Evolutionary conservation across 2,329 filamentous ascomycete genomes (phyloP), one percentile per base, ranked within the genome.

Genomic region (Ascochyta rabiei): DNA sequence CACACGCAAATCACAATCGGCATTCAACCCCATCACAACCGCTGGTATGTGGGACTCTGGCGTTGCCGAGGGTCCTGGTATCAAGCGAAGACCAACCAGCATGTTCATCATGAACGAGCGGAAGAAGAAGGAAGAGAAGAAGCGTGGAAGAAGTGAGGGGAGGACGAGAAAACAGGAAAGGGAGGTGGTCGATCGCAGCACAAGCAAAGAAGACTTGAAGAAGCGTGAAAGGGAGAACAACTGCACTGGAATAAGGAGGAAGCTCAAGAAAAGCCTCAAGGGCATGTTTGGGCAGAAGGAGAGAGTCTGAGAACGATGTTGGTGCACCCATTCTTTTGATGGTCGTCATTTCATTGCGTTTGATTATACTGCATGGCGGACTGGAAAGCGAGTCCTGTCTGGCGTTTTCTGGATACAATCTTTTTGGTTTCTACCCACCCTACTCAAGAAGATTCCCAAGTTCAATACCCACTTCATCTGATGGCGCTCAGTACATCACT

Each of bases 21-120:
- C 70, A 0, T 72, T 69, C 57, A 64, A 72, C 28, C 71, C 72
- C 4, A 56, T 73, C 15, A 67, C 64, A 0, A 74, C 72, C n/a
- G 63, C 69, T 6, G 70, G 72, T 5, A 43, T 75, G 38, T 75
- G 72, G 72, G 72, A 74, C 42, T 75, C 70, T 1, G 71, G 70
- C 1, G 66, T 73, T 8, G 55, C 59, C 0, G 69, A 73, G 7
- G 64, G 64, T 9, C 56, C 62, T 2, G 60, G 67, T 1, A 44
- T 71, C n/a, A 71, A 69, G 47, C 55, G 51, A 15, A 62, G 69
- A 16, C 70, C 71, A 2, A 73, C 70, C 1, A 73, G 72, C 57
- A 63, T 74, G 63, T 65, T 71, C 8, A 64, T 72, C 24, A 57
- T 71, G 43, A 71, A 68, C 23, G 68, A 71, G 52, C 71, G 69